These are phyloP conservation scores for Trichosporon asahii DNA, from an alignment of 1,284 basidiomycete genomes.

Conservation along the genomic window DNA sequence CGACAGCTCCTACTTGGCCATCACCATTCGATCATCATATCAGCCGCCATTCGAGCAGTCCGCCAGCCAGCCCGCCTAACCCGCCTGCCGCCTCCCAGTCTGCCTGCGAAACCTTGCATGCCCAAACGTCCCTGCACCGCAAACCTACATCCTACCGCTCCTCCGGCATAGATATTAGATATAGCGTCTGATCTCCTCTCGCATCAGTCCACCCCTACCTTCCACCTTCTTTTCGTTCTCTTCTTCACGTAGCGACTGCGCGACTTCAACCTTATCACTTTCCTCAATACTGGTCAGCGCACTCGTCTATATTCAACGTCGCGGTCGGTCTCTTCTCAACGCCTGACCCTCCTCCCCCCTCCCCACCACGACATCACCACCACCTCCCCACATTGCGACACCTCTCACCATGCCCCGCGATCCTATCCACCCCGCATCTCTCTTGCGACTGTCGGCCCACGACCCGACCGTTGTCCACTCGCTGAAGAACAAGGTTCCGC, in stretches of 20 bases:
- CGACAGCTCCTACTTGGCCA: slow-evolving; percentile 7
- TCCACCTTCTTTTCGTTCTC: slow-evolving; percentile 8
- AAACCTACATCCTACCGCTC: neutral
- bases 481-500: slow-evolving; percentile 46
- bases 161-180: slow-evolving; percentile 8
- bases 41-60: neutral
- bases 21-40: slow-evolving; percentile 5
- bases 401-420: slow-evolving; percentile 24
- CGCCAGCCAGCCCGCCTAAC: neutral
- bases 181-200: neutral
- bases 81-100: neutral
- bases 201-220: neutral
- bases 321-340: neutral
- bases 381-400: neutral
- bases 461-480: slow-evolving; percentile 60
- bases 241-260: neutral
- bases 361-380: neutral
- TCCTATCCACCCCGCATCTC: slow-evolving; percentile 58
- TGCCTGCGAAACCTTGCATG: neutral
- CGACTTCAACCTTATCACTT: neutral
- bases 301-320: neutral
- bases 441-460: slow-evolving; percentile 64
- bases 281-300: neutral
- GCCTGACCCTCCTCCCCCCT: neutral
- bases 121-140: neutral